Base-by-base conservation (phyloP, 768 basidiomycete species). In the Termitomyces sp. region DNA sequence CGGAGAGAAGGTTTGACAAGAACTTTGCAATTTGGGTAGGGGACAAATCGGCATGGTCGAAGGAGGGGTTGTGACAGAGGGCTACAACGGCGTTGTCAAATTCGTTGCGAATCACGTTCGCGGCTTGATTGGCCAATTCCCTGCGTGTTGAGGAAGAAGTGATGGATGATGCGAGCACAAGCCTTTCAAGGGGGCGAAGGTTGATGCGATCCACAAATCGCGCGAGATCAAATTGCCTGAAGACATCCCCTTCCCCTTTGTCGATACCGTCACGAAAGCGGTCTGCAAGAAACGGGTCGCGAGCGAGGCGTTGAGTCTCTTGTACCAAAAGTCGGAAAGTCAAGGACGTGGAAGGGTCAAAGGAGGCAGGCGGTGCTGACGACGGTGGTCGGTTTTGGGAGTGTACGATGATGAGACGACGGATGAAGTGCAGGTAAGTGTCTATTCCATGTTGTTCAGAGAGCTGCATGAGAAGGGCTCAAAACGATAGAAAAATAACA, bases 361-460 rank as follows among this genome's bases (percentile, higher is more conserved):
- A 87, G 1, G 83, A 76, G 53, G 88, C 76, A 28, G 85, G 80
- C n/a, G 83, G 77, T 55, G 81, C 77, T 35, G 82, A 74, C 26
- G 85, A 79, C 26, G 82, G 71, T 47, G 90, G 81, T 61, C 91
- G 83, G 52, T 83, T 77, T 74, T 91, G 88, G 26, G 93, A 92
- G 66, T 93, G 91, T 55, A 89, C 85, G 23, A 46, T 41, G 70
- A 98, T 92, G 74, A 97, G 89, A 63, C 96, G 89, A 62, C 95
- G 92, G 65, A 99, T 92, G 79, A 97, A 97, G 75, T 99, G 95
- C 63, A 94, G 84, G 76, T 98, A 97, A 59, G 95, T 97, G 75
- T 97, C 95, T 67, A 94, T 82, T 59, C 95, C 95, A 82, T 98
- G 94, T 70, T 95, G 91, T 71, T 98, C 95, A 63, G 93, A 92